These are phyloP conservation scores for Penicillium sp. DNA, from an alignment of 2,329 filamentous ascomycete species.

Conservation along the genomic window DNA sequence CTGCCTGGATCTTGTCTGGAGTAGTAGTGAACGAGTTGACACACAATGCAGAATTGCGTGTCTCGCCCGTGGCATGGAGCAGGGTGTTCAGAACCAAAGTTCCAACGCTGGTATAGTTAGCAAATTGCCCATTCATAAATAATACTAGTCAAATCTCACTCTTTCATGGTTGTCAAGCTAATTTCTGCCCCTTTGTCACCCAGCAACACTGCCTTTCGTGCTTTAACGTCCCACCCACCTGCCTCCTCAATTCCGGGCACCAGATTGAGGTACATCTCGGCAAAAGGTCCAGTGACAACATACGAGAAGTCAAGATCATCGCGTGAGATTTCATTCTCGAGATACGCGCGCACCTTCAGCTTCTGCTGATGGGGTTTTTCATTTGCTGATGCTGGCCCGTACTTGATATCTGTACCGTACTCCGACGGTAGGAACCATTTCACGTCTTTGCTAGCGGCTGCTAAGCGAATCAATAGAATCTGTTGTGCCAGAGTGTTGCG, in stretches of 20 bases:
- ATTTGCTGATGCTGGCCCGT: slow-evolving; percentile 55
- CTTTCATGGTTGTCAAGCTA: slow-evolving; percentile 70
- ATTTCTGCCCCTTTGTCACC: slow-evolving; percentile 61
- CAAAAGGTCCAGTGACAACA: slow-evolving; percentile 70
- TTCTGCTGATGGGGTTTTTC: slow-evolving; percentile 72
- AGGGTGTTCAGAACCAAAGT: slow-evolving; percentile 65
- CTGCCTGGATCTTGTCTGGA: slow-evolving; percentile 62
- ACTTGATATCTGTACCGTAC: slow-evolving; percentile 67
- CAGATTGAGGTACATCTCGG: slow-evolving; percentile 60
- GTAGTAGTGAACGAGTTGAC: slow-evolving; percentile 73
- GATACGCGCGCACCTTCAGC: slow-evolving; percentile 64
- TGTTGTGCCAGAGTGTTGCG: slow-evolving; percentile 63
- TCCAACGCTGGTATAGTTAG: slow-evolving; percentile 56
- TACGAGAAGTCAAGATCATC: slow-evolving; percentile 63
- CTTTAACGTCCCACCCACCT: slow-evolving; percentile 62
- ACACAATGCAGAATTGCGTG: slow-evolving; percentile 60
- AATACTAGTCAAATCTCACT: slow-evolving; percentile 52
- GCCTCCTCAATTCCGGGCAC: slow-evolving; percentile 39
- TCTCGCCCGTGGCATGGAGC: slow-evolving; percentile 51
- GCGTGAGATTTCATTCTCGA: slow-evolving; percentile 52
- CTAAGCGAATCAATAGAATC: slow-evolving; percentile 61
- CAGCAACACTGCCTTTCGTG: slow-evolving; percentile 61
- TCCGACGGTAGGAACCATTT: slow-evolving; percentile 69
- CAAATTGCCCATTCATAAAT: background rate
- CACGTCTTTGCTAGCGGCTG: slow-evolving; percentile 56